These are phyloP conservation scores for Puya raimondii DNA, from an alignment of 176 grass and related monocot species.

Conservation along the genomic window DNA sequence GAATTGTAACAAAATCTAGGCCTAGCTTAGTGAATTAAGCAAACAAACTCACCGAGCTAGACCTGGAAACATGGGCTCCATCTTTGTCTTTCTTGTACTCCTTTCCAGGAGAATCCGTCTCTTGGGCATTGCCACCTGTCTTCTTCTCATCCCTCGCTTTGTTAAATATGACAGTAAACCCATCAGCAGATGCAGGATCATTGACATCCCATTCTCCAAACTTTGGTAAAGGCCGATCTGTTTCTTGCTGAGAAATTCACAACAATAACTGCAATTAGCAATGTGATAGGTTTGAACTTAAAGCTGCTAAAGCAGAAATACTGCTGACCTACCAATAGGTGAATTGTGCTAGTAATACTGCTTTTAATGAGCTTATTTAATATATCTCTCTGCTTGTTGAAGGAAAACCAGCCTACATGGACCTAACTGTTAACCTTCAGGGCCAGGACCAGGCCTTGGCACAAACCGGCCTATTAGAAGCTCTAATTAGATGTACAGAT, in stretches of 20 bases:
- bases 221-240: conserved; percentile 15
- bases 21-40: background rate
- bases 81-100: background rate
- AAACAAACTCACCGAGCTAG: background rate
- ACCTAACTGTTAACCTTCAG: too few species aligned
- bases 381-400: too few species aligned
- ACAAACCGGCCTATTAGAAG: too few species aligned
- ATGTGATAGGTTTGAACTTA: background rate
- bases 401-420: too few species aligned
- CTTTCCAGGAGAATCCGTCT: background rate
- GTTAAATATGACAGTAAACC: conserved; percentile 25
- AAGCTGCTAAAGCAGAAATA: background rate
- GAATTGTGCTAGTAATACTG: background rate
- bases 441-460: too few species aligned
- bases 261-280: background rate
- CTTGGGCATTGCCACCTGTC: conserved; percentile 8
- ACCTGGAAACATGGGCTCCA: background rate
- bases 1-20: background rate
- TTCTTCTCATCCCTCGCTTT: conserved; percentile 23
- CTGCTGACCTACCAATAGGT: background rate
- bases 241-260: conserved; percentile 14
- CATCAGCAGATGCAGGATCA: conserved; percentile 22
- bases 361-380: too few species aligned
- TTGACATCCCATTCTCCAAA: conserved; percentile 32
- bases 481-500: too few species aligned